Conservation (phyloP, 495 filamentous ascomycete genomes). For the Friedmanniomyces endolithicus region DNA sequence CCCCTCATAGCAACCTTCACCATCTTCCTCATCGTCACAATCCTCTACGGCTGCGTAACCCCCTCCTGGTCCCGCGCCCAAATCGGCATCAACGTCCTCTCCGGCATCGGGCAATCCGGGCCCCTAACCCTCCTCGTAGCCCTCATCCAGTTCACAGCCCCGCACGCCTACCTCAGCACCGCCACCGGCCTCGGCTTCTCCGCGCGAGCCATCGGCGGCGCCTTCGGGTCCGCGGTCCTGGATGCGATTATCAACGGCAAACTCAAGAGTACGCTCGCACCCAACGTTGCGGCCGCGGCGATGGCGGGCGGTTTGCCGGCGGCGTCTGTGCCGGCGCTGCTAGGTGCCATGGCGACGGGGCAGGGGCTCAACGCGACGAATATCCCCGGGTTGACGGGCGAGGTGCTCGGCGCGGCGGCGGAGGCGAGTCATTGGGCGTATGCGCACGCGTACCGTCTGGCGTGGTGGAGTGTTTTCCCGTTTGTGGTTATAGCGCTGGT, state of each 20-base stretch:
- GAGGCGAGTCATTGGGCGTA: constrained; percentile 21
- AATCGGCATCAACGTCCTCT: constrained; percentile 36
- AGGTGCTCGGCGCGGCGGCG: constrained; percentile 7
- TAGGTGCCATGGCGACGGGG: constrained; percentile 10
- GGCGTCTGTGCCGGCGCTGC: constrained; percentile 7
- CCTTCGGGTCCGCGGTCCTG: constrained; percentile 43
- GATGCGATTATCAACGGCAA: constrained; percentile 42
- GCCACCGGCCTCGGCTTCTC: constrained; percentile 44
- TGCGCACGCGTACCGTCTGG: constrained; percentile 29
- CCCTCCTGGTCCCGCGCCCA: constrained; percentile 38
- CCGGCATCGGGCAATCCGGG: constrained; percentile 40
- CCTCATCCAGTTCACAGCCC: constrained; percentile 42
- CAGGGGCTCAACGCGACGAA: constrained; percentile 1
- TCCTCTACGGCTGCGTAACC: constrained; percentile 38
- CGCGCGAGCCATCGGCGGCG: constrained; percentile 42
- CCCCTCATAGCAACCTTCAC: constrained; percentile 37
- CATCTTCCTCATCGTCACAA: constrained; percentile 37
- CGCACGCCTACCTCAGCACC: constrained; percentile 42
- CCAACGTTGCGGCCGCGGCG: constrained; percentile 15
- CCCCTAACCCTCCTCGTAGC: constrained; percentile 40
- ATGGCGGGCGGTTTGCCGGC: constrained; percentile 9
- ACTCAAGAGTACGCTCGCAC: constrained; percentile 31
- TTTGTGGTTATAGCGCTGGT: constrained; percentile 41
- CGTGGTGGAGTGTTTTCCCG: constrained; percentile 42
- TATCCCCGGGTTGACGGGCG: constrained; percentile 5